Base-by-base conservation (phyloP, 805 yeast genomes). In the Cyberlindnera mycetangii region DNA sequence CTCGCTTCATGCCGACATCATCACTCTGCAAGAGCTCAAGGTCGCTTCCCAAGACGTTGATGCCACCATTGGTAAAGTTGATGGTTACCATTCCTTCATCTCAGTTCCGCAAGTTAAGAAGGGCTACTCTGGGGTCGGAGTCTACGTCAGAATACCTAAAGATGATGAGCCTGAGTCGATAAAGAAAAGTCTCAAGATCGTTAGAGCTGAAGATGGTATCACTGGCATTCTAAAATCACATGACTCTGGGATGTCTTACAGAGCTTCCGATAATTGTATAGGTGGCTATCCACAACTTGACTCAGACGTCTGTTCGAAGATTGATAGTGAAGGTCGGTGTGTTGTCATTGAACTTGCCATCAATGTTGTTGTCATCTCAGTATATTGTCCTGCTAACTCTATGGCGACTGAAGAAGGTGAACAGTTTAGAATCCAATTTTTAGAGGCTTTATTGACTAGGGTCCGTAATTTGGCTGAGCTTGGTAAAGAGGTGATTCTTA, bases 321-420 rank as follows among this genome's bases (percentile, higher is more conserved):
- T 93, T 0, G 99, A 92, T 59, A 59, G 75, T n/a, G 93, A 93
- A 61, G 98, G 98, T 1, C 69, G 99, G 35, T 78, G 87, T 47
- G 74, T 89, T 2, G 73, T 87, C 5, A 65, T 90, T 0, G 98
- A 93, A 57, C 58, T 90, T 19, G 77, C 81, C 1, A 74, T 71
- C 49, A 75, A 79, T 42, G 57, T 79, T 1, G 86, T 86, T 3
- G 61, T 86, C 0, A 75, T 86, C 36, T 70, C 82, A 0, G 72
- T 83, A 5, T 92, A 92, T 58, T 92, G 97, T 60, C 98, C 98
- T 0, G 98, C 98, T 1, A 88, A 89, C 60, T 87, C 97, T 0
- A 70, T 71, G 62, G 77, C 74, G 1, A 78, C 89, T 0, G 84
- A 77, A 20, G 83, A 79, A 22, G 95, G 81, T 12, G 85, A 81